Evolutionary conservation across 345 rosid genomes (phyloP).

Genomic region (Salix dunnii): DNA sequence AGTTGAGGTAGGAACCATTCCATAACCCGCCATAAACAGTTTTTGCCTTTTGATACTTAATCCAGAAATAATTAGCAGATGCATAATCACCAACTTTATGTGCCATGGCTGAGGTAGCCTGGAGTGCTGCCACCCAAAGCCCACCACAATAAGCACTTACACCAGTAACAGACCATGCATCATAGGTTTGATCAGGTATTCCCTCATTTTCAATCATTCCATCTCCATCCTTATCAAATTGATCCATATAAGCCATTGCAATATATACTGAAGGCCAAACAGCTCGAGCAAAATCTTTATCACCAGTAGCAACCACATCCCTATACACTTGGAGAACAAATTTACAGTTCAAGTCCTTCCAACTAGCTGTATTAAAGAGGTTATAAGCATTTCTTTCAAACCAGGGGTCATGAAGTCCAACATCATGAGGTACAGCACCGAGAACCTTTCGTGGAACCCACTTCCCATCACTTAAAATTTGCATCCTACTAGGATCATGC

Average conservation of each 20-base stretch:
- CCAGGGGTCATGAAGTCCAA: constrained; percentile 72
- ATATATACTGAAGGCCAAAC: constrained; percentile 78
- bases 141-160: constrained; percentile 75
- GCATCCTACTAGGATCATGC: constrained; percentile 56
- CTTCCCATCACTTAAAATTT: constrained; percentile 57
- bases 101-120: constrained; percentile 73
- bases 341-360: constrained; percentile 83
- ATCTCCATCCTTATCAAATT: constrained; percentile 73
- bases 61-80: constrained; percentile 46
- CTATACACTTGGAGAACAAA: constrained; percentile 73
- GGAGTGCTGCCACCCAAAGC: constrained; percentile 80
- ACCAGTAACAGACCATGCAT: constrained; percentile 62
- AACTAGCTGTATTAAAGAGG: constrained; percentile 50
- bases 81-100: constrained; percentile 47
- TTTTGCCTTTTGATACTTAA: constrained; percentile 21
- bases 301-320: constrained; percentile 64
- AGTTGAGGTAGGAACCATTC: constrained; percentile 34
- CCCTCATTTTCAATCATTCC: constrained; percentile 88
- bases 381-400: constrained; percentile 67
- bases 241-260: constrained; percentile 75
- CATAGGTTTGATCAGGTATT: constrained; percentile 82
- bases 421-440: constrained; percentile 77
- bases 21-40: constrained; percentile 22
- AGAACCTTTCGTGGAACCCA: constrained; percentile 49
- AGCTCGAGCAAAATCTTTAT: constrained; percentile 48